Base-by-base conservation (phyloP, 1,139 yeast species). In the Hansenula lynferdii region DNA sequence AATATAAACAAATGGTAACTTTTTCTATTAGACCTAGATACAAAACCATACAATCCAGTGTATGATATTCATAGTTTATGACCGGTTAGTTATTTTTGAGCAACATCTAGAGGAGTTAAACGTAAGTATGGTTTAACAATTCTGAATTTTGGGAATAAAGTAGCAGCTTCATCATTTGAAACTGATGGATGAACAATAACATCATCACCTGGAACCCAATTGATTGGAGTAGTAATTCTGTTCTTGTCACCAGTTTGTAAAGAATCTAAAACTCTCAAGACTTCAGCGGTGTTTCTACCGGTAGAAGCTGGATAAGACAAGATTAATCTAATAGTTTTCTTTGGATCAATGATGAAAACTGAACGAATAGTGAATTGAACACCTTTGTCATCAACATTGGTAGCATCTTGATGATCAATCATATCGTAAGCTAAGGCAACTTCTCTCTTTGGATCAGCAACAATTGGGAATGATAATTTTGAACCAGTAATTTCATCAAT, bases 251-350 rank as follows among this genome's bases (percentile, higher is more conserved):
- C 81, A 41, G 76, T 69, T 67, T 85, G 94, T 54, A 85, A 72
- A 36, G 92, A 81, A 63, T 85, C 95, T 47, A 85, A 69, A 36
- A 81, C 87, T 62, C 95, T 75, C 57, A 85, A 72, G 28, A 85
- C 85, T 65, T 85, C 95, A 45, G 94, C 92, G 35, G 94, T 80
- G 75, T 85, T 85, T 68, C 95, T 76, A 54, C 95, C 95, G 35
- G 87, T 80, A 26, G 90, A 80, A 41, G 94, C 89, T 37, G 95
- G 95, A 68, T 85, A 85, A 29, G 89, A 65, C 61, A 85, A 66
- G 46, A 76, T 80, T 56, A 85, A 71, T 60, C 95, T 73, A 51
- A 85, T 72, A 52, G 75, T 81, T 71, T 84, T 83, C 51, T 68
- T 65, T 52, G 94, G 92, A 65, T 85, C 95, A 61, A 85, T 84